A percentile compares a stretch with the other conserved stretches of the same genome.
Conservation (phyloP, 805 yeast genomes). For the Barnettozyma wickerhamii region DNA sequence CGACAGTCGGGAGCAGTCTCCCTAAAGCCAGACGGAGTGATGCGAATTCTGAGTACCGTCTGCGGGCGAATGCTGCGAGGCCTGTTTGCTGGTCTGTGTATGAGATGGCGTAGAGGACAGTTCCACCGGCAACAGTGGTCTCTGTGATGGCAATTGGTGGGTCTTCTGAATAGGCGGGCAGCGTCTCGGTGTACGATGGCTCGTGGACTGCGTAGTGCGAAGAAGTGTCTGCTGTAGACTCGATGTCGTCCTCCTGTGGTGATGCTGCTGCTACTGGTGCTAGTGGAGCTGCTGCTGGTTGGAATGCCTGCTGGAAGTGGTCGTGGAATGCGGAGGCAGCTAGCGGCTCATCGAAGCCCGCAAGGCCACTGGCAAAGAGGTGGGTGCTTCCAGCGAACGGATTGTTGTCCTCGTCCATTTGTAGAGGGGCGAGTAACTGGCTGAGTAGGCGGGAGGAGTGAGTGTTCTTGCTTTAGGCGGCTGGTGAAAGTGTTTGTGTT, state of each 20-base stretch:
- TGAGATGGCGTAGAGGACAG: conserved; percentile 74
- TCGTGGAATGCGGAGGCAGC: not conserved
- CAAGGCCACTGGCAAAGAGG: conserved; percentile 21
- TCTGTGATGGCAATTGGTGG: conserved; percentile 42
- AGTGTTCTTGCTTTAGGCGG: not conserved
- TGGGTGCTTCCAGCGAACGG: conserved; percentile 29
- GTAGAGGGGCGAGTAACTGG: too few relatives aligned
- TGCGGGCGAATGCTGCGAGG: conserved; percentile 43
- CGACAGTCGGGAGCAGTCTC: conserved; percentile 71
- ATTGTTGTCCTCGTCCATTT: conserved; percentile 29
- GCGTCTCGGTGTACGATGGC: not conserved
- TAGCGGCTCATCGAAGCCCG: conserved; percentile 5
- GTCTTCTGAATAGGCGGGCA: not conserved
- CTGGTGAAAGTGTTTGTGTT: not conserved
- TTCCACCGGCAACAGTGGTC: conserved; percentile 59
- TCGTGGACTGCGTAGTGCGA: too few relatives aligned
- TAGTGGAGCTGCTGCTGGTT: not conserved
- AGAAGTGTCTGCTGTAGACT: too few relatives aligned
- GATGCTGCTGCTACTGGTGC: too few relatives aligned
- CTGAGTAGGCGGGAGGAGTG: conserved; percentile 11
- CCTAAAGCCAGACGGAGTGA: conserved; percentile 64
- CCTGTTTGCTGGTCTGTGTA: conserved; percentile 28
- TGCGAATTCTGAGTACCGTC: conserved; percentile 93
- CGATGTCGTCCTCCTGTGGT: not conserved
- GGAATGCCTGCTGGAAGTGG: not conserved